phyloP scores from a whole-genome alignment of 371 early-diverging fungal species.

The Apophysomyces variabilis region DNA sequence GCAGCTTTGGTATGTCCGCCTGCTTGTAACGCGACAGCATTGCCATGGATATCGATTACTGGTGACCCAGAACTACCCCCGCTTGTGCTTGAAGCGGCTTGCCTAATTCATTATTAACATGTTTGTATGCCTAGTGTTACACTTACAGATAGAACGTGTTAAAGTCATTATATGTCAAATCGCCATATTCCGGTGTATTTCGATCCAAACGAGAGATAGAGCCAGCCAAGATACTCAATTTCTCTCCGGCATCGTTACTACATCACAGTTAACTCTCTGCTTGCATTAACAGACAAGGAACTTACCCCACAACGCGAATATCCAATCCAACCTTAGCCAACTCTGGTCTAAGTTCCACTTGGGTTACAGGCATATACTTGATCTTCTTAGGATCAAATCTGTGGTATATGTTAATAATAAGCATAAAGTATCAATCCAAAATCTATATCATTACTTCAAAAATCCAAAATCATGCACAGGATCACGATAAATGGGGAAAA shows the following conservation, averaged over 20 bases:
- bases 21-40: conserved; percentile 92
- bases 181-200: conserved; percentile 66
- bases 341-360: conserved; percentile 81
- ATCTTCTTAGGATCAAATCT: conserved; percentile 76
- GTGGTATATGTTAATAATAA: conserved; percentile 22
- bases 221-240: conserved; percentile 87
- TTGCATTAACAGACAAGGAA: not conserved
- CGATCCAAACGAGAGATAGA: conserved; percentile 90
- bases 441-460: conserved; percentile 38
- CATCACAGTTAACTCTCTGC: not conserved
- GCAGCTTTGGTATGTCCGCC: conserved; percentile 84
- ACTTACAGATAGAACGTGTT: conserved; percentile 77
- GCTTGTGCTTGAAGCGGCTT: conserved; percentile 80
- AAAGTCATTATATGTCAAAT: conserved; percentile 73
- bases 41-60: conserved; percentile 90
- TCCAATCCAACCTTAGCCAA: conserved; percentile 89
- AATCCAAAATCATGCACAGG: conserved; percentile 81
- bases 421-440: not conserved
- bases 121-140: too few species aligned
- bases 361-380: conserved; percentile 81
- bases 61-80: conserved; percentile 90
- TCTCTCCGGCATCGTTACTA: conserved; percentile 92
- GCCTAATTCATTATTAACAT: conserved; percentile 39
- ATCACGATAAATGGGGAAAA: conserved; percentile 84
- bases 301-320: conserved; percentile 87